phyloP scores from a whole-genome alignment of 805 yeast species.

The Wickerhamiella musiphila region DNA sequence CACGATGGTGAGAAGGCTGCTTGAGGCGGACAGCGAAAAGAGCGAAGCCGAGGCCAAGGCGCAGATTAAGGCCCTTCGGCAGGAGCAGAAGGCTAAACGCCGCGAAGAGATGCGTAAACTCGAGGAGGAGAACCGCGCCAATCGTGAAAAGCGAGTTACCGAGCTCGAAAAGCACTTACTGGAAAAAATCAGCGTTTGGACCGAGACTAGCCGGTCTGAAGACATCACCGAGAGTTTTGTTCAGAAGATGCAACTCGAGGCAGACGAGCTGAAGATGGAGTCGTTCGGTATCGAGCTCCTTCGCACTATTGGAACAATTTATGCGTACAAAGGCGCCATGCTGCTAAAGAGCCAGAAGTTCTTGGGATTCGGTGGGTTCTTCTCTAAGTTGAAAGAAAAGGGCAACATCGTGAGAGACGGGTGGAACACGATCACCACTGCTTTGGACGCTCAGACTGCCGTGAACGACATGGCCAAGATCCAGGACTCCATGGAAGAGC shows the following conservation, averaged over 20 bases:
- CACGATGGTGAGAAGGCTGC: background rate
- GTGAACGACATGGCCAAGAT: slow-evolving; percentile 59
- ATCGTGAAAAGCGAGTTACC: slow-evolving; percentile 24
- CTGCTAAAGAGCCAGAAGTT: slow-evolving; percentile 60
- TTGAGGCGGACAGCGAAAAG: background rate
- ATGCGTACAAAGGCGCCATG: slow-evolving; percentile 57
- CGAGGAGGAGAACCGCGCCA: slow-evolving; percentile 27
- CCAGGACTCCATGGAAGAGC: slow-evolving; percentile 42
- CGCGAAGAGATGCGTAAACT: slow-evolving; percentile 22
- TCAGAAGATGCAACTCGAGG: slow-evolving; percentile 57
- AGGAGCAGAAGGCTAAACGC: slow-evolving; percentile 18
- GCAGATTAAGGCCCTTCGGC: too few species aligned
- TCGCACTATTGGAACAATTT: slow-evolving; percentile 61
- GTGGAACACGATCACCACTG: slow-evolving; percentile 62
- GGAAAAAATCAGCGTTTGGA: slow-evolving; percentile 44
- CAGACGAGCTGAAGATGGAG: slow-evolving; percentile 81
- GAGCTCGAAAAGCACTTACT: slow-evolving; percentile 64
- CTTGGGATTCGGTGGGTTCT: slow-evolving; percentile 73
- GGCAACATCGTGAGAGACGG: slow-evolving; percentile 73
- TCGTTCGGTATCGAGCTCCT: slow-evolving; percentile 85
- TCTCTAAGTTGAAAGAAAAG: slow-evolving; percentile 66
- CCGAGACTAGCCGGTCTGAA: slow-evolving; percentile 42
- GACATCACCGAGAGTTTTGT: slow-evolving; percentile 49
- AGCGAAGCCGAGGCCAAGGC: background rate
- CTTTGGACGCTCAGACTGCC: slow-evolving; percentile 71